A percentile compares a stretch with the other conserved stretches of the same genome.
phyloP scores from a whole-genome alignment of 1,284 basidiomycete species.

The Tilletia setariae region DNA sequence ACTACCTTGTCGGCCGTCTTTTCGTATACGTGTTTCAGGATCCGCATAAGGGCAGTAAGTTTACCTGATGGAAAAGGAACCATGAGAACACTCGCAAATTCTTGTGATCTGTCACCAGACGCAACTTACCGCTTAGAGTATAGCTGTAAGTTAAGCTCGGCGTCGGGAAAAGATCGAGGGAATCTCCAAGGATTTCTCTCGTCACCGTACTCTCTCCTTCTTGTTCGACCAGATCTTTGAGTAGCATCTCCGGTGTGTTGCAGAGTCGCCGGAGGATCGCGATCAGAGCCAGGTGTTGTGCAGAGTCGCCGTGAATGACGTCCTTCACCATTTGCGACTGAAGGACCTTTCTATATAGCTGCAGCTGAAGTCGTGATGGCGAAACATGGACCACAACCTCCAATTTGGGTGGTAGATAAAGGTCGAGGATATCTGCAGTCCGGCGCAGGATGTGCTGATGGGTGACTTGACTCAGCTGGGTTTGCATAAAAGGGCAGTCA shows the following conservation, averaged over 20 bases:
- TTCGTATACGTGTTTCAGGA: slow-evolving; percentile 67
- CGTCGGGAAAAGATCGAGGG: slow-evolving; percentile 30
- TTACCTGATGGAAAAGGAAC: slow-evolving; percentile 55
- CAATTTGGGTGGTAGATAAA: slow-evolving; percentile 88
- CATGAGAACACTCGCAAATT: too few species aligned
- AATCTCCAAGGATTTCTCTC: slow-evolving; percentile 28
- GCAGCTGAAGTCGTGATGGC: slow-evolving; percentile 64
- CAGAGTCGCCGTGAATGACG: slow-evolving; percentile 31
- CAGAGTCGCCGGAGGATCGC: slow-evolving; percentile 71
- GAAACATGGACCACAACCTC: slow-evolving; percentile 50
- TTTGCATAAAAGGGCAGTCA: not conserved
- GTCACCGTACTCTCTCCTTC: slow-evolving; percentile 25
- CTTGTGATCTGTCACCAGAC: too few species aligned
- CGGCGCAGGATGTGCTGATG: slow-evolving; percentile 85
- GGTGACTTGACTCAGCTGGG: slow-evolving; percentile 59
- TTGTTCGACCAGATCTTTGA: slow-evolving; percentile 63
- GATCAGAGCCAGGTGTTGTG: slow-evolving; percentile 47
- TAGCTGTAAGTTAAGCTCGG: slow-evolving; percentile 30
- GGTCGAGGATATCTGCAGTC: slow-evolving; percentile 67
- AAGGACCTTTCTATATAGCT: slow-evolving; percentile 71
- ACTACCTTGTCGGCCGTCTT: slow-evolving; percentile 68
- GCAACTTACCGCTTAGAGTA: slow-evolving; percentile 3
- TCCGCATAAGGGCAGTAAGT: slow-evolving; percentile 69
- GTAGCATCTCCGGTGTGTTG: slow-evolving; percentile 83
- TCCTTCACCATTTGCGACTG: slow-evolving; percentile 36